Conservation (phyloP, 805 yeast species). For the Saccharomycopsis fibuligera region DNA sequence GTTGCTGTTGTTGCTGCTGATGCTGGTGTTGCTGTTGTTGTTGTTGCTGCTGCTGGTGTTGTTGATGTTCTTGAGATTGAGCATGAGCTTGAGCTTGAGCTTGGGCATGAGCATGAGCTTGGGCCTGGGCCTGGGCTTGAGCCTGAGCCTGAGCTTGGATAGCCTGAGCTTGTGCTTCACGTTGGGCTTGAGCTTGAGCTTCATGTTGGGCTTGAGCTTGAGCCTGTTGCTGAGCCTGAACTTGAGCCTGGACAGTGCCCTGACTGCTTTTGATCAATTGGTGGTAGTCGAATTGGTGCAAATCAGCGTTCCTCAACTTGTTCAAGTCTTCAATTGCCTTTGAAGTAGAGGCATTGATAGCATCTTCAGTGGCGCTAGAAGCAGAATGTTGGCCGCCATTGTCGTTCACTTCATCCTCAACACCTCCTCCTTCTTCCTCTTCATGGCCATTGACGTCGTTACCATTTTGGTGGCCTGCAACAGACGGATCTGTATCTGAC, state of each 20-base stretch:
- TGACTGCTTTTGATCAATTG: conserved; percentile 8
- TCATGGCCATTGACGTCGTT: neutral
- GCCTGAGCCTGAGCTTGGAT: neutral
- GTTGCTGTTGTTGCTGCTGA: neutral
- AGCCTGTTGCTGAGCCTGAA: conserved; percentile 7
- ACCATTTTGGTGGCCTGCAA: too few relatives aligned
- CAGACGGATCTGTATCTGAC: neutral
- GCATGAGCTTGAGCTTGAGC: neutral
- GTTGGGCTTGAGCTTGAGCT: conserved; percentile 11
- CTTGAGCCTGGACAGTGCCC: conserved; percentile 11
- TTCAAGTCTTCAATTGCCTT: conserved; percentile 17
- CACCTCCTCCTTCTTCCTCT: neutral
- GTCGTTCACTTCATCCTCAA: neutral
- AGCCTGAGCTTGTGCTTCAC: conserved; percentile 16
- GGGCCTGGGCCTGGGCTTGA: conserved; percentile 1
- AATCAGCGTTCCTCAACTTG: conserved; percentile 6
- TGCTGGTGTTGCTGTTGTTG: neutral
- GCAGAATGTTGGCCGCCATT: neutral
- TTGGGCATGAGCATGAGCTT: neutral
- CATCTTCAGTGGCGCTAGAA: neutral
- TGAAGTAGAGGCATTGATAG: conserved; percentile 1
- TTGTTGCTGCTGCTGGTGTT: neutral
- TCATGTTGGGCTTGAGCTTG: conserved; percentile 6
- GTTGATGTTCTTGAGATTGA: neutral
- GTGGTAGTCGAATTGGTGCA: conserved; percentile 26